These are phyloP conservation scores for Dactylellina leptospora DNA, from an alignment of 2,329 filamentous ascomycete species.

Conservation along the genomic window DNA sequence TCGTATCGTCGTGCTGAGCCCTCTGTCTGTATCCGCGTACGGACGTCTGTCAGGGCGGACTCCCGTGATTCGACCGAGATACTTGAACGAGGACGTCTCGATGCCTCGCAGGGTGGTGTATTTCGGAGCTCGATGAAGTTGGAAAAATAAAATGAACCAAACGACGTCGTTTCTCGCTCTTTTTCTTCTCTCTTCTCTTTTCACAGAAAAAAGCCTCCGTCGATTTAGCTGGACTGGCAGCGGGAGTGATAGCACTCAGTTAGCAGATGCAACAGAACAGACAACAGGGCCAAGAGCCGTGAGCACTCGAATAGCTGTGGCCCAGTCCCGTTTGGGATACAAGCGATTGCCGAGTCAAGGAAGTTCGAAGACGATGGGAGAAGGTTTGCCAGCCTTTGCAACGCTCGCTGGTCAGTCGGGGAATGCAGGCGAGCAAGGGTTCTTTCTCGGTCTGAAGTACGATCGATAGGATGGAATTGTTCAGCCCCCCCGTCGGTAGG, in stretches of 20 bases:
- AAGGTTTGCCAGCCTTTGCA: conserved; percentile 50
- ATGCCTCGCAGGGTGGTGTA: neutral
- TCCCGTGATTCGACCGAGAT: neutral
- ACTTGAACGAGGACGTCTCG: neutral
- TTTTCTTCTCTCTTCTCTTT: neutral
- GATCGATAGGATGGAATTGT: neutral
- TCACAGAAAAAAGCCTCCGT: conserved; percentile 14
- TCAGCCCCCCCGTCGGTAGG: conserved; percentile 6
- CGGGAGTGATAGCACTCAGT: too few species aligned
- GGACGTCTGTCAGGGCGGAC: too few species aligned
- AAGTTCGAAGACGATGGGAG: conserved; percentile 52
- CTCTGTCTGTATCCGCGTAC: too few species aligned
- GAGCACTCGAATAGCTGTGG: neutral
- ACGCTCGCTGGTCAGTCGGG: conserved; percentile 6
- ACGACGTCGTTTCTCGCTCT: too few species aligned
- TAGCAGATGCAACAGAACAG: too few species aligned
- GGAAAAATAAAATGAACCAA: neutral
- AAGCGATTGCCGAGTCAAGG: conserved; percentile 52
- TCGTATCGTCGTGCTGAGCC: conserved; percentile 8
- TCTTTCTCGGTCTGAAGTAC: neutral
- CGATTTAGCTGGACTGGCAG: too few species aligned
- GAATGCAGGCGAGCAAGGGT: conserved; percentile 25
- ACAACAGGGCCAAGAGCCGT: conserved; percentile 9
- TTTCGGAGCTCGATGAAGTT: neutral
- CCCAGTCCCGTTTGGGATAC: conserved; percentile 44